phyloP scores from a whole-genome alignment of 2,329 filamentous ascomycete species.

The Piedraia hortae region DNA sequence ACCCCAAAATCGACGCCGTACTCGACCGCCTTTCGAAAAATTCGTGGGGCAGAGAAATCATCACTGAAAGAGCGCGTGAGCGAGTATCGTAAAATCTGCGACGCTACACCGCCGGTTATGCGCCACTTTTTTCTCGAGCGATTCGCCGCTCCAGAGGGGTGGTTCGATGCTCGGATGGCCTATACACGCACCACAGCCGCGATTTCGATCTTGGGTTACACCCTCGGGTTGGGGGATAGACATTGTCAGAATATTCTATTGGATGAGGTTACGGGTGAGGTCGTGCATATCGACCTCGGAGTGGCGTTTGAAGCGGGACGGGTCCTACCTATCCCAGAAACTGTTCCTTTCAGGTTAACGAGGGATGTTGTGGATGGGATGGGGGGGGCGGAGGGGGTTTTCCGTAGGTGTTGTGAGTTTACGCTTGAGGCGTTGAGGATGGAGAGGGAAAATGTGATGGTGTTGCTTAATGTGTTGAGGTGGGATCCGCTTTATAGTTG shows the following conservation, averaged over 20 bases:
- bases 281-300: constrained; percentile 88
- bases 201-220: constrained; percentile 71
- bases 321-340: constrained; percentile 79
- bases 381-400: constrained; percentile 89
- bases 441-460: constrained; percentile 94
- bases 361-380: constrained; percentile 91
- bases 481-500: constrained; percentile 94
- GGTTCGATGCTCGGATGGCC: constrained; percentile 69
- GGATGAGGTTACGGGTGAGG: constrained; percentile 69
- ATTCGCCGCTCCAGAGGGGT: constrained; percentile 81
- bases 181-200: constrained; percentile 86
- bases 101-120: constrained; percentile 77
- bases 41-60: constrained; percentile 39
- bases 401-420: constrained; percentile 93
- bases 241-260: constrained; percentile 94
- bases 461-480: constrained; percentile 85
- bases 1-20: constrained; percentile 61
- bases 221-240: constrained; percentile 75
- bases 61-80: constrained; percentile 42
- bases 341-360: constrained; percentile 84
- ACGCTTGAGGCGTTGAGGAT: constrained; percentile 84
- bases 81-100: constrained; percentile 50
- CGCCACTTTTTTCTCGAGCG: constrained; percentile 92
- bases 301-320: constrained; percentile 93
- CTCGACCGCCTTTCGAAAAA: constrained; percentile 49